Base-by-base conservation (phyloP, 1,139 yeast genomes). In the Magnusiomyces magnusii region DNA sequence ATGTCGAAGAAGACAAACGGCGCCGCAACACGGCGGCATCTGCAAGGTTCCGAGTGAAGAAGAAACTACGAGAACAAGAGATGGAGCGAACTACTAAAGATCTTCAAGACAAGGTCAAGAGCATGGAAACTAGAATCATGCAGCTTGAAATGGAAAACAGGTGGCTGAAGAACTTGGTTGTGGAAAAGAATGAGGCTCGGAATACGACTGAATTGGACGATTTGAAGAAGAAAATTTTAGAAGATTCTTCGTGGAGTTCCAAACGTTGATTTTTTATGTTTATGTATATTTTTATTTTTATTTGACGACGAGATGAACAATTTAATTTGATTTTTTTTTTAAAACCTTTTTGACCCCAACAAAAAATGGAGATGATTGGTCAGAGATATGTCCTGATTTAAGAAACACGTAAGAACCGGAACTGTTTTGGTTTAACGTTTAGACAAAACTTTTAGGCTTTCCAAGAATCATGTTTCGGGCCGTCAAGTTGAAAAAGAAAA, bases 71-170 rank as follows among this genome's bases (percentile, higher is more conserved):
- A 68, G 96, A 90, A 71, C 90, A 85, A 71, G 92, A 89, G 70
- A 83, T 89, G 85, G 96, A 89, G 72, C 77, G 78, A 52, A 82
- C 80, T 59, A 78, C 89, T 23, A 77, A 78, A 65, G 85, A 82
- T 59, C 77, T 90, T 62, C 81, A 81, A 65, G 88, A 86, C 41
- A 71, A 81, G 65, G 83, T 88, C 27, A 76, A 77, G 57, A 75
- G 75, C 31, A 78, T 87, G 63, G 93, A 88, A 69, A 73, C 78
- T 60, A 83, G 84, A 65, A 79, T 84, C 53, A 78, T 77, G 69
- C 88, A 88, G 71, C 71, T 86, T 63, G 95, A 89, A 72, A 84
- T 87, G 86, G 97, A 90, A 73, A 90, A 90, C 76, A 82, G 83
- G 68, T 79, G 93, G 74, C 78, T 90, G 63, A 80, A 86, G 69